Evolutionary conservation across 2,329 filamentous ascomycete genomes (phyloP).

Genomic region (Orbilia ellipsospora): DNA sequence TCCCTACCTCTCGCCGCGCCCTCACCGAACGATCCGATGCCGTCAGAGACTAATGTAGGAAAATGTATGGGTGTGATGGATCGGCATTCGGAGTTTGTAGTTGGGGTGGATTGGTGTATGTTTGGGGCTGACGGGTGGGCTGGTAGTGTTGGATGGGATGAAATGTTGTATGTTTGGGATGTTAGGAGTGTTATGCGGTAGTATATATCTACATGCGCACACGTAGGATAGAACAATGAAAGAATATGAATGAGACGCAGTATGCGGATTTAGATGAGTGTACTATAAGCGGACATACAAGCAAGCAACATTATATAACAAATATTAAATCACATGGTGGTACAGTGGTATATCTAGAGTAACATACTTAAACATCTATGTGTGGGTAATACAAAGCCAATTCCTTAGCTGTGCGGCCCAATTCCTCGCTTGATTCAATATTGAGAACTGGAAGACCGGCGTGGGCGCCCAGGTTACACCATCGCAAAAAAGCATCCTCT

Average conservation of each 20-base stretch:
- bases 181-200: constrained; percentile 73
- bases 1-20: constrained; percentile 63
- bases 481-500: neutral
- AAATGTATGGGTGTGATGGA: constrained; percentile 87
- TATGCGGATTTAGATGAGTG: neutral
- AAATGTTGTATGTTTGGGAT: constrained; percentile 91
- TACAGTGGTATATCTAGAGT: no score
- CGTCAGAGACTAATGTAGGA: constrained; percentile 65
- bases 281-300: neutral
- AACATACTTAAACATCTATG: no score
- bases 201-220: no score
- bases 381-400: no score
- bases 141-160: constrained; percentile 93
- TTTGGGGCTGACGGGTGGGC: constrained; percentile 97
- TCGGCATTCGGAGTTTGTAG: constrained; percentile 92
- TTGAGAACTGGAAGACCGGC: neutral
- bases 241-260: neutral
- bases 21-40: constrained; percentile 58
- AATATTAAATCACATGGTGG: no score
- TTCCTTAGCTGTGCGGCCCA: neutral
- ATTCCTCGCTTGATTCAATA: neutral
- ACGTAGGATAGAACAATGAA: no score
- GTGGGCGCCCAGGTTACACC: constrained; percentile 9
- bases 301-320: neutral
- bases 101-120: constrained; percentile 96